Conservation (phyloP, 192 early-diverging fungal genomes). For the Helicostylum pulchrum region DNA sequence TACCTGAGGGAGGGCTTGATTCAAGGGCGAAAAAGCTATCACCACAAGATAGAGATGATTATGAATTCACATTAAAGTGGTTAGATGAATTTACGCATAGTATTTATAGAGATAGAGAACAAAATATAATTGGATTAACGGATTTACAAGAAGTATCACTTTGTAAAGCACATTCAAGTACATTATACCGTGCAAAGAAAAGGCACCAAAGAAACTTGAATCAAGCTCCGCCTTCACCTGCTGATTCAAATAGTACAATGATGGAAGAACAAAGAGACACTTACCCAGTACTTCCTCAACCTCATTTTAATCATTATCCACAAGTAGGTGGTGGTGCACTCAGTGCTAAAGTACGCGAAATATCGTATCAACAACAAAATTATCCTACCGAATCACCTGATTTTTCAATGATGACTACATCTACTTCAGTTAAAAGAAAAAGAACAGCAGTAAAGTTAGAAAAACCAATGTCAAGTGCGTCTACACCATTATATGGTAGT, state of each 20-base stretch:
- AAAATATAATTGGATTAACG: conserved; percentile 15
- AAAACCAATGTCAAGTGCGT: conserved; percentile 3
- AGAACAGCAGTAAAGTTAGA: background rate
- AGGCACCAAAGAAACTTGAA: conserved; percentile 8
- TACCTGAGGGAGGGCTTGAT: conserved; percentile 32
- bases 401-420: conserved; percentile 16
- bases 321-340: conserved; percentile 11
- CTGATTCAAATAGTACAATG: conserved; percentile 15
- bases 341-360: conserved; percentile 19
- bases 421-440: conserved; percentile 28
- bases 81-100: conserved; percentile 28
- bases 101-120: conserved; percentile 24
- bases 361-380: conserved; percentile 6
- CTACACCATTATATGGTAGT: conserved; percentile 7
- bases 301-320: background rate
- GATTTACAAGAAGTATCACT: conserved; percentile 34
- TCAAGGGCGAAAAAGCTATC: conserved; percentile 36
- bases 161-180: conserved; percentile 38
- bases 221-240: conserved; percentile 17
- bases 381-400: conserved; percentile 14
- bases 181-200: conserved; percentile 39
- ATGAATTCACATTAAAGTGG: conserved; percentile 36
- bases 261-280: conserved; percentile 4
- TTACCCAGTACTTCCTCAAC: conserved; percentile 8
- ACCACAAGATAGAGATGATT: conserved; percentile 29